Conservation (phyloP, 1,139 yeast species). For the Geotrichum candidum region DNA sequence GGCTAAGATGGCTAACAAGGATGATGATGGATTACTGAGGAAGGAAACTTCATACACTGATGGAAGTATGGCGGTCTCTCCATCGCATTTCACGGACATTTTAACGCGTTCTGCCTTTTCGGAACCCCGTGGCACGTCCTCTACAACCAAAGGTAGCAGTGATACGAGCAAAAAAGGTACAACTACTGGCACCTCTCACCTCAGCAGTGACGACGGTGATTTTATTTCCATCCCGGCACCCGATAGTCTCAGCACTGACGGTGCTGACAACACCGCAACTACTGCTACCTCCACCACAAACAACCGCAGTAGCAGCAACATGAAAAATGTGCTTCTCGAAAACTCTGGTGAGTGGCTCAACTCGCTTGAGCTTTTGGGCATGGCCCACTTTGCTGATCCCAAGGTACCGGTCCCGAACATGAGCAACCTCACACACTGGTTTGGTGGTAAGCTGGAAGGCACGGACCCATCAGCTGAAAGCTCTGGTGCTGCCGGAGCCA, state of each 20-base stretch:
- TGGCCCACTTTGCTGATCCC: constrained; percentile 11
- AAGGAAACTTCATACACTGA: background rate
- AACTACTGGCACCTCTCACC: background rate
- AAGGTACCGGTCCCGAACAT: background rate
- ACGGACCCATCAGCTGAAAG: background rate
- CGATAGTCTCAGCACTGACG: background rate
- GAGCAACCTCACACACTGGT: constrained; percentile 6
- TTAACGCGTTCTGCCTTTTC: background rate
- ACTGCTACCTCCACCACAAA: background rate
- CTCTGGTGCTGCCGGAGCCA: background rate
- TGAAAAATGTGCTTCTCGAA: constrained; percentile 3
- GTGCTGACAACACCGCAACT: background rate
- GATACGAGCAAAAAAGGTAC: background rate
- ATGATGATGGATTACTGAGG: background rate
- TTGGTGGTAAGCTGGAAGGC: background rate
- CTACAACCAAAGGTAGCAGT: background rate
- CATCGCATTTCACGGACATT: background rate
- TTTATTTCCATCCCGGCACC: background rate
- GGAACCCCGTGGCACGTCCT: background rate
- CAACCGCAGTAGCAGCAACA: background rate
- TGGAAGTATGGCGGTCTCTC: background rate
- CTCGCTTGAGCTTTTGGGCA: constrained; percentile 13
- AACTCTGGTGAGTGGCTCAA: constrained; percentile 17
- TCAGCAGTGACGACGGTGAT: background rate
- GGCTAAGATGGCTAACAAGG: background rate